phyloP scores from a whole-genome alignment of 1,284 basidiomycete species.

The Naganishia albida region DNA sequence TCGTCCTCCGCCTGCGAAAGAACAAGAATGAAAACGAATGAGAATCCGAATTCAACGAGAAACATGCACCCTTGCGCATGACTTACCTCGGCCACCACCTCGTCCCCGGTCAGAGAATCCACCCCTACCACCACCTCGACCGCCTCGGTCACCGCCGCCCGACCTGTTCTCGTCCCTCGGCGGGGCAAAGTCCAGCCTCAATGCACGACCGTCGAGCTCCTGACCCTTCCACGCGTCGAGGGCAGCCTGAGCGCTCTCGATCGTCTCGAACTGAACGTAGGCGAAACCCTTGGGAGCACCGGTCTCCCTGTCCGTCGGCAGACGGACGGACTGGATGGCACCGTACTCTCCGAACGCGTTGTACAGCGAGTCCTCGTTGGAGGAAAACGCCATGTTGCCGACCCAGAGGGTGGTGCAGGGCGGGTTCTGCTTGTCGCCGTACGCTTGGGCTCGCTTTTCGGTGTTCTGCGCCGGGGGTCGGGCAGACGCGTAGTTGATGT shows the following conservation, averaged over 20 bases:
- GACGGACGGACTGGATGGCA: conserved; percentile 80
- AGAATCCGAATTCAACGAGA: not conserved
- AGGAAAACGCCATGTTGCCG: conserved; percentile 82
- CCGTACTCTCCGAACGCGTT: conserved; percentile 88
- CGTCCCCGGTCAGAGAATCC: conserved; percentile 45
- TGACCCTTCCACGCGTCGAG: conserved; percentile 67
- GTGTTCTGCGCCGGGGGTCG: conserved; percentile 61
- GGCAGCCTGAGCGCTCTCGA: conserved; percentile 80
- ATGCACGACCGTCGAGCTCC: conserved; percentile 77
- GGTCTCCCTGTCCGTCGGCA: conserved; percentile 91
- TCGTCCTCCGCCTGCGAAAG: conserved; percentile 57
- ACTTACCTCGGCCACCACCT: conserved; percentile 37
- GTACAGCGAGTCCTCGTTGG: conserved; percentile 85
- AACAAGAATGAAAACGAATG: conserved; percentile 8
- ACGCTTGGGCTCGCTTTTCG: conserved; percentile 74
- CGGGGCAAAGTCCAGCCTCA: conserved; percentile 87
- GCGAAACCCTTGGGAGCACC: conserved; percentile 93
- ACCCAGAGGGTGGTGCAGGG: conserved; percentile 82
- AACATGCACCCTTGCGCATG: not conserved
- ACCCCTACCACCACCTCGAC: conserved; percentile 57
- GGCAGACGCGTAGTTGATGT: conserved; percentile 76
- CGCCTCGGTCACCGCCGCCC: conserved; percentile 57
- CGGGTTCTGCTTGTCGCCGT: conserved; percentile 69
- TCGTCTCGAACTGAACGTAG: conserved; percentile 88
- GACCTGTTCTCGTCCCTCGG: conserved; percentile 70